Evolutionary conservation across 192 early-diverging fungal species (phyloP).

Genomic region (Backusella westeae): DNA sequence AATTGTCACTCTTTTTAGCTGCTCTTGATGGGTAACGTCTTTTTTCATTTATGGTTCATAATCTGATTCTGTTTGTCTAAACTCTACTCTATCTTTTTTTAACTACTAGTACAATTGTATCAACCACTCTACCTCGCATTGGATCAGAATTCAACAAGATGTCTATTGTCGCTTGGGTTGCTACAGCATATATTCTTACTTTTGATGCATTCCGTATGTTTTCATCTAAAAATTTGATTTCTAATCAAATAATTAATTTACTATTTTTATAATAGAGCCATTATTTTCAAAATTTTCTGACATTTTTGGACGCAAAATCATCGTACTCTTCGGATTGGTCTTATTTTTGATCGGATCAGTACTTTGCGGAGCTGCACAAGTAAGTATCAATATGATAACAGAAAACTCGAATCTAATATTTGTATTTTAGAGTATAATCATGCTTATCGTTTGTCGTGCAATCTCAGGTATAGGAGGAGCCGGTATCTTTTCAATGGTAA

Average conservation of each 20-base stretch:
- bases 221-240: background rate
- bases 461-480: constrained; percentile 68
- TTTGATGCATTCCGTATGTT: constrained; percentile 35
- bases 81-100: background rate
- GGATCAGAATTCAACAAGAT: constrained; percentile 67
- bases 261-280: constrained; percentile 28
- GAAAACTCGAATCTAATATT: background rate
- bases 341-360: constrained; percentile 81
- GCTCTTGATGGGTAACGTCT: constrained; percentile 41
- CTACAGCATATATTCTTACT: constrained; percentile 62
- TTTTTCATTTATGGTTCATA: background rate
- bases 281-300: constrained; percentile 84
- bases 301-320: constrained; percentile 76
- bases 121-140: constrained; percentile 73
- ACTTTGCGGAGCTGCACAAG: constrained; percentile 74
- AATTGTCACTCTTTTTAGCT: constrained; percentile 33
- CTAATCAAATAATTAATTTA: constrained; percentile 1
- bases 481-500: constrained; percentile 54
- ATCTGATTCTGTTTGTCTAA: background rate
- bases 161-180: constrained; percentile 77
- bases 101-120: constrained; percentile 69
- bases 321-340: constrained; percentile 70
- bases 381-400: background rate
- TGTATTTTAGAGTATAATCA: constrained; percentile 30
- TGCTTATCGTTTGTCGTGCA: constrained; percentile 62